Evolutionary conservation across 768 basidiomycete genomes (phyloP), one percentile per base, ranked within the genome.

Genomic region (Fomitopsis pulvina): DNA sequence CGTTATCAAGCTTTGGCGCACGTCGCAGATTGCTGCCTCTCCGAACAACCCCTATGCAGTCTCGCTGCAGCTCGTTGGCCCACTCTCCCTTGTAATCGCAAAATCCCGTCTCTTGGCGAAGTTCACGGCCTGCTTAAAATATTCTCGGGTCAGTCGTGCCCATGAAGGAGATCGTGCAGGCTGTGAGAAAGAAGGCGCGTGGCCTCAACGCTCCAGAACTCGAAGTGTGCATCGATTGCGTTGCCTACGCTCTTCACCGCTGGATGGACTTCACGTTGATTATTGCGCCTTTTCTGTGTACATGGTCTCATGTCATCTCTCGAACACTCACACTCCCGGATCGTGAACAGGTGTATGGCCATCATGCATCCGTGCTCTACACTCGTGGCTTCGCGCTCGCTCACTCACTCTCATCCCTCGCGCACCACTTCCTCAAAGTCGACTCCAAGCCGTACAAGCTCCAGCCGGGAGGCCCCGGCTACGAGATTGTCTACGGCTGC

Each of bases 181-280:
- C 77, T 2, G 67, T 81, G 8, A 64, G 85, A 12, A 68, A 66
- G 8, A 68, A 72, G 16, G 83, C 81, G 2, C 66, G 65, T 37
- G 70, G 72, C 18, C 68, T 74, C 45, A 82, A 85, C 22, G 73
- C 75, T 10, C 62, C 62, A 50, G 82, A 85, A 60, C 66, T 87
- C 25, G 81, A 90, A 63, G 70, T 88, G 12, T 77, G 74, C 0
- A 72, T 89, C 2, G 88, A 90, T 57, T 87, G 86, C 53, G 88
- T 90, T 2, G 86, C 86, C 2, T 88, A 84, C 56, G 84, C 85
- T 3, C 86, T 87, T 0, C 86, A 90, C 59, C 71, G 85, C 12
- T 65, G 68, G 48, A 79, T 90, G 26, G 81, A 90, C 56, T 87
- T 87, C 14, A 87, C 47, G 72, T 87, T 29, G 85, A 92, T 55